Conservation (phyloP, 2,329 filamentous ascomycete species). For the Pseudogymnoascus sp. region DNA sequence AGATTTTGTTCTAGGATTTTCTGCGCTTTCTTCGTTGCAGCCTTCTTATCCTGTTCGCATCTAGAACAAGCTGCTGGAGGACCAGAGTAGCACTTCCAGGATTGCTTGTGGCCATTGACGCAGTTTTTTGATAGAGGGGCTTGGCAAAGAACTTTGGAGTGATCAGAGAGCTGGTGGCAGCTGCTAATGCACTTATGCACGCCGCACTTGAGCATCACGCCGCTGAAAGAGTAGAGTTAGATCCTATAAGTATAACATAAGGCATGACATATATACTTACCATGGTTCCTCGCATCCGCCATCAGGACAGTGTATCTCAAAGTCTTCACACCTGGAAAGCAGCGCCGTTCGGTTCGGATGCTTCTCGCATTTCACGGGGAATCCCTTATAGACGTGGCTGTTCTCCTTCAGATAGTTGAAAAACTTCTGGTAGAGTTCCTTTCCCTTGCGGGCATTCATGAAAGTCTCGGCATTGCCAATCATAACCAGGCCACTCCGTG, state of each 20-base stretch:
- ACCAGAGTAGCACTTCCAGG: conserved; percentile 38
- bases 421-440: conserved; percentile 47
- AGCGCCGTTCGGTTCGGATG: conserved; percentile 44
- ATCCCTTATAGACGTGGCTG: conserved; percentile 48
- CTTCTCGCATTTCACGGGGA: conserved; percentile 51
- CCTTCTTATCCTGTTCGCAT: conserved; percentile 45
- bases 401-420: conserved; percentile 46
- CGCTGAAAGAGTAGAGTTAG: conserved; percentile 33
- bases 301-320: conserved; percentile 55
- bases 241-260: conserved; percentile 6
- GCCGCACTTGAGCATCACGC: conserved; percentile 44
- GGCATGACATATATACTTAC: conserved; percentile 32
- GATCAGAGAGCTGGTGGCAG: conserved; percentile 54
- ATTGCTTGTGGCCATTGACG: conserved; percentile 40
- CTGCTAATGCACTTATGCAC: conserved; percentile 48
- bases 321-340: conserved; percentile 45
- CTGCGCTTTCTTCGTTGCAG: conserved; percentile 34
- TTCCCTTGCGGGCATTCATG: conserved; percentile 48
- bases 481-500: conserved; percentile 57
- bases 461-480: conserved; percentile 65
- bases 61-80: no score
- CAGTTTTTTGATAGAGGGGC: conserved; percentile 43
- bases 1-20: no score
- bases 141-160: conserved; percentile 43
- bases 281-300: conserved; percentile 60